These are phyloP conservation scores for Gymnopilus dilepis DNA, from an alignment of 768 basidiomycete species.

Conservation along the genomic window DNA sequence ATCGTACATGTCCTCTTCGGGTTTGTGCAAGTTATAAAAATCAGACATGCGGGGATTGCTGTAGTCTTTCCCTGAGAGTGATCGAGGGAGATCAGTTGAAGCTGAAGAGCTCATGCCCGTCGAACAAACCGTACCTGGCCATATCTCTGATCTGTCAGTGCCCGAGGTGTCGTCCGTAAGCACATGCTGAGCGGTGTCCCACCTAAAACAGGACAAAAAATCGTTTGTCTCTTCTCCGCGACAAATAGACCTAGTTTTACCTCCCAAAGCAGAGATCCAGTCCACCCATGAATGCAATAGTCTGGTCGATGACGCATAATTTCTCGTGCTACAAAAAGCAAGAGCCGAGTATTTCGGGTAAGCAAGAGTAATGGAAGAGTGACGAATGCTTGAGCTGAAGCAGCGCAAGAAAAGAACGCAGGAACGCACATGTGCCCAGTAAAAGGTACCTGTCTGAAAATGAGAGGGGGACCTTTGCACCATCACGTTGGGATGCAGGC, in stretches of 20 bases:
- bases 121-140: slow-evolving; percentile 67
- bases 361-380: neutral
- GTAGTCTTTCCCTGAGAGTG: slow-evolving; percentile 83
- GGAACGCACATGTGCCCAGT: slow-evolving; percentile 92
- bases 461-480: slow-evolving; percentile 97
- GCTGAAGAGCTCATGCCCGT: neutral
- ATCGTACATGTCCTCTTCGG: slow-evolving; percentile 95
- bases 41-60: slow-evolving; percentile 89
- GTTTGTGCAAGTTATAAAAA: slow-evolving; percentile 86
- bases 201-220: slow-evolving; percentile 53
- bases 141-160: slow-evolving; percentile 70
- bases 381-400: slow-evolving; percentile 7
- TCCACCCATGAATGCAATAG: slow-evolving; percentile 98
- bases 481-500: slow-evolving; percentile 91
- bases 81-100: neutral
- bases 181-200: slow-evolving; percentile 96
- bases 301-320: slow-evolving; percentile 94
- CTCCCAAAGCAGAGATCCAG: slow-evolving; percentile 93
- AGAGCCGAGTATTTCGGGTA: slow-evolving; percentile 1
- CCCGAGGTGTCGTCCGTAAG: slow-evolving; percentile 83
- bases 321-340: slow-evolving; percentile 82
- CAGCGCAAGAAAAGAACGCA: neutral
- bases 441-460: slow-evolving; percentile 96
- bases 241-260: slow-evolving; percentile 32
- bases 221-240: neutral